Base-by-base conservation (phyloP, 1,284 basidiomycete species). In the Apiotrichum porosum region DNA sequence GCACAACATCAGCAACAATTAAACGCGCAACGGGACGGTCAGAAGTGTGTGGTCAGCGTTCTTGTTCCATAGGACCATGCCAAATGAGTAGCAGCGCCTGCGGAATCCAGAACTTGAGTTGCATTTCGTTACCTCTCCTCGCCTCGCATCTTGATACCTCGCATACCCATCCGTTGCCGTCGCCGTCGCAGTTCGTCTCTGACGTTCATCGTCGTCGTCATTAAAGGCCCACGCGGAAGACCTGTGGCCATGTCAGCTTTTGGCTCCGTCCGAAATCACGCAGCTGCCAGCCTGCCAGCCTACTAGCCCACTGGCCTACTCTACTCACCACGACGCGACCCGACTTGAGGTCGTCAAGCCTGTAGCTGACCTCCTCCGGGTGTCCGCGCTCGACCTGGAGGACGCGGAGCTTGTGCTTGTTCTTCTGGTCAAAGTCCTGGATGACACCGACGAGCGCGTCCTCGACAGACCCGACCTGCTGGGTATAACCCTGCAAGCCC, bases 341-440 rank as follows among this genome's bases (percentile, higher is more conserved):
- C 24, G 33, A 35, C 45, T 51, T 51, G 19, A 57, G 37, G 37
- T 57, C 55, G 37, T 57, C 55, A 14, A 51, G 45, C 8, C 55
- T 38, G 41, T 57, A 57, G 24, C 38, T 42, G 12, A 57, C 40
- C 43, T 57, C 55, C 10, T 47, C 42, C 3, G 55, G 48, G 15
- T 63, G 60, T 2, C 71, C 72, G 39, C 69, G 56, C 42, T 74
- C 72, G 8, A 73, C 87, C 68, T 93, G 88, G 68, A 84, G 83
- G 35, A 86, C 82, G 64, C 79, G 80, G 44, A 91, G 75, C 76
- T 94, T 95, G 54, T 80, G 80, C 78, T 92, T 93, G 79, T 85
- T 88, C 53, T 76, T 73, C 19, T 42, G 42, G 62, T 93, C 91
- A 63, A 84, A 86, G 59, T 93, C 91, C 37, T 78, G 78, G 26